Evolutionary conservation across 371 early-diverging fungal species (phyloP).

Genomic region (Mortierella sp.): DNA sequence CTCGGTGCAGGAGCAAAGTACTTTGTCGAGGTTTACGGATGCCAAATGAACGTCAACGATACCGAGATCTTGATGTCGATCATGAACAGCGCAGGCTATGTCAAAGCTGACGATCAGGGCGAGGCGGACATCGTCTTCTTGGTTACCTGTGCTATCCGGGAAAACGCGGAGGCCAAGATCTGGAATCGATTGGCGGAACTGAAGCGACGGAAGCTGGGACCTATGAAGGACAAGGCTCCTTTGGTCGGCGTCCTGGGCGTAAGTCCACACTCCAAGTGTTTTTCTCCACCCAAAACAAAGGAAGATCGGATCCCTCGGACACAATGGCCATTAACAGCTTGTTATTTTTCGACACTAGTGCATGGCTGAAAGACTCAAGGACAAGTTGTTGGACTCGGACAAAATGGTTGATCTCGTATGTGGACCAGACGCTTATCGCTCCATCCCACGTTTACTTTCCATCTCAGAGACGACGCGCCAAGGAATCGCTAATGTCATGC

Average conservation of each 20-base stretch:
- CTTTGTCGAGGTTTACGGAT: constrained; percentile 84
- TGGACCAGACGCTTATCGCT: constrained; percentile 84
- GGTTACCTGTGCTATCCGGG: constrained; percentile 85
- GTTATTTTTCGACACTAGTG: constrained; percentile 42
- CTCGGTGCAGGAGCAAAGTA: constrained; percentile 60
- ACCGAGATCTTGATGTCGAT: constrained; percentile 83
- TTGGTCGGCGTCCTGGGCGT: constrained; percentile 83
- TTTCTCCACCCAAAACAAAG: background rate
- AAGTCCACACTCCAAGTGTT: constrained; percentile 31
- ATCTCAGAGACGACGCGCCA: constrained; percentile 70
- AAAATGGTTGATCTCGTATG: constrained; percentile 83
- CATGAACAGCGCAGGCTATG: constrained; percentile 76
- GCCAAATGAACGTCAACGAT: constrained; percentile 87
- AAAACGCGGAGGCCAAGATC: constrained; percentile 80
- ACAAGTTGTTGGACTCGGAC: constrained; percentile 76
- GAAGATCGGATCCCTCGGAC: too few species aligned
- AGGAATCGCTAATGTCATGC: constrained; percentile 84
- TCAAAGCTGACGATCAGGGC: constrained; percentile 62
- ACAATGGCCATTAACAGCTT: background rate
- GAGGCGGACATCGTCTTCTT: constrained; percentile 79
- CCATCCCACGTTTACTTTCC: constrained; percentile 77
- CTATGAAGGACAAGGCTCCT: constrained; percentile 63
- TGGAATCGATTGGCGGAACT: constrained; percentile 75
- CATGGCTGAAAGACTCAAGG: constrained; percentile 84
- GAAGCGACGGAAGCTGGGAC: constrained; percentile 64